These are phyloP conservation scores for Trichoderma aggressivum DNA, from an alignment of 2,329 filamentous ascomycete genomes.

Conservation along the genomic window DNA sequence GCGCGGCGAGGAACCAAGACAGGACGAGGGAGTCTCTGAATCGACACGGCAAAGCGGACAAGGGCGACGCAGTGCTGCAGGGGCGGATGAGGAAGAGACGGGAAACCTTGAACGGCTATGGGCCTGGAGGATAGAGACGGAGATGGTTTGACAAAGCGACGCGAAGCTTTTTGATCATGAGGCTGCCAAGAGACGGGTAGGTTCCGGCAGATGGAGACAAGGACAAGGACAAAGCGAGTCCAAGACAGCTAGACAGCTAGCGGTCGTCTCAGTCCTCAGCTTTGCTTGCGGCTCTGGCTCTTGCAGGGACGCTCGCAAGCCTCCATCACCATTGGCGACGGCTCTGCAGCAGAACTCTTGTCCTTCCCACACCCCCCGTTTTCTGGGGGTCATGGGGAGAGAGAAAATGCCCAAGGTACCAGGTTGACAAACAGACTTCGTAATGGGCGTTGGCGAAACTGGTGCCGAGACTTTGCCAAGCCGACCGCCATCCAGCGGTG, in stretches of 20 bases:
- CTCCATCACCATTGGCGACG: constrained; percentile 7
- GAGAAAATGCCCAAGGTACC: background rate
- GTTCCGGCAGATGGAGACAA: background rate
- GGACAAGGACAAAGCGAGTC: background rate
- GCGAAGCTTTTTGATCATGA: constrained; percentile 5
- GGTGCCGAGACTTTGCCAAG: constrained; percentile 21
- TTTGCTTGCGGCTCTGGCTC: background rate
- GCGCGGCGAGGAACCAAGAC: background rate
- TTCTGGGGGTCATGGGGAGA: background rate
- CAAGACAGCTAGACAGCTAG: background rate
- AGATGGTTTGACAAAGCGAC: background rate
- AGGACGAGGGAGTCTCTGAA: background rate
- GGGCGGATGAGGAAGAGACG: background rate
- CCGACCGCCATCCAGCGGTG: constrained; percentile 15
- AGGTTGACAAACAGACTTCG: constrained; percentile 2
- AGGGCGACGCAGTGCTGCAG: background rate
- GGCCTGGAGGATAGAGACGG: background rate
- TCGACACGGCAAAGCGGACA: background rate
- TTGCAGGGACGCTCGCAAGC: background rate
- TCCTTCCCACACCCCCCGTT: background rate
- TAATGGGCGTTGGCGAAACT: constrained; percentile 16
- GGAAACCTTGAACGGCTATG: background rate
- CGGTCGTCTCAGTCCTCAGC: constrained; percentile 4
- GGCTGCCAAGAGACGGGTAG: constrained; percentile 10
- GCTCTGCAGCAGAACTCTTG: background rate